Percentiles rank a stretch among this genome's conserved stretches.
phyloP scores from a whole-genome alignment of 73 alveolate genomes.

The Paramecium caudatum region DNA sequence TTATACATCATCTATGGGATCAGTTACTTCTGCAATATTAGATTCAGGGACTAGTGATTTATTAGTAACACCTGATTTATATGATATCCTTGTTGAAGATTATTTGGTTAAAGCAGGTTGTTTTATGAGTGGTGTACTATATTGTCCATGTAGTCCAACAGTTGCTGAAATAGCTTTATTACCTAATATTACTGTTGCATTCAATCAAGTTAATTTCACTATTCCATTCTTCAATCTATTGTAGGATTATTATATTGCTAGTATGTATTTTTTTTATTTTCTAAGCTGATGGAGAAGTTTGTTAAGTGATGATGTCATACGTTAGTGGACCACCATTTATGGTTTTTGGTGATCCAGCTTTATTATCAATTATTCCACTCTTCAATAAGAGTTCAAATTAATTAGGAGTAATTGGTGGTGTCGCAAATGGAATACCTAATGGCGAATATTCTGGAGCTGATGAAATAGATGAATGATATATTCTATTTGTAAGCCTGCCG shows the following conservation, averaged over 20 bases:
- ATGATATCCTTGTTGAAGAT: not conserved
- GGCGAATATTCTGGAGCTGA: constrained; percentile 60
- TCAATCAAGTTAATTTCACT: constrained; percentile 15
- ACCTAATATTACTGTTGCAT: constrained; percentile 43
- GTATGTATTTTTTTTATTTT: not conserved
- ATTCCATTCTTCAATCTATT: constrained; percentile 23
- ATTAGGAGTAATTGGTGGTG: constrained; percentile 51
- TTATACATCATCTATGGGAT: constrained; percentile 54
- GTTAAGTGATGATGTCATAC: constrained; percentile 15
- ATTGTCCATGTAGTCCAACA: constrained; percentile 56
- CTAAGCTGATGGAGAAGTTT: not conserved
- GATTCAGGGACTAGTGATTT: constrained; percentile 48
- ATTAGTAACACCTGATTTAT: not conserved
- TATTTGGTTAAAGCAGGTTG: constrained; percentile 39
- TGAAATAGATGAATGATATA: constrained; percentile 51
- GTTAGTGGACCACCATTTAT: constrained; percentile 31
- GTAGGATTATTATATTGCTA: not conserved
- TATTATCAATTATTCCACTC: constrained; percentile 13
- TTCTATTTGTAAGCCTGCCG: not conserved
- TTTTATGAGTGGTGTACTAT: not conserved
- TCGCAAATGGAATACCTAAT: constrained; percentile 55
- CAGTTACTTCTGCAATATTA: constrained; percentile 36
- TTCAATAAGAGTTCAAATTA: constrained; percentile 36
- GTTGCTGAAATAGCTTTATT: not conserved
- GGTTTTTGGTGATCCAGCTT: constrained; percentile 66